Base-by-base conservation (phyloP, 441 rosid genomes). In the Populus trichocarpa region DNA sequence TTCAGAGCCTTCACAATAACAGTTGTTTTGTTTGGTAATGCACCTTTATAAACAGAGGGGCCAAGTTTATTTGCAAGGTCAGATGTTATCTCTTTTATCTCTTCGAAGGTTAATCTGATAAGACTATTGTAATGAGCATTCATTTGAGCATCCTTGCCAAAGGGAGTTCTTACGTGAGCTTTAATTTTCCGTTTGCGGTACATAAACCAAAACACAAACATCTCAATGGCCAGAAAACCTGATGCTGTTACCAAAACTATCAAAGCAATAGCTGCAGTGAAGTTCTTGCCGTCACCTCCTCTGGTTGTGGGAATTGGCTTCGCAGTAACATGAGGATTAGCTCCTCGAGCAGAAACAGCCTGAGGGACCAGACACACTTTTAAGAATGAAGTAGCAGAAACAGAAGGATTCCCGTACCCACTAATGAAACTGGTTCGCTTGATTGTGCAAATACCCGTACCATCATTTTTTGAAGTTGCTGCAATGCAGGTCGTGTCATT, bases 341-440 rank as follows among this genome's bases (percentile, higher is more conserved):
- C 78, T 69, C 81, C 73, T 64, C 68, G 75, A 75, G 84, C 84
- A 33, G 81, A 83, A 82, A 80, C 84, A 57, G 88, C 86, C 81
- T 74, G 84, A 72, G 88, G 86, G 65, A 86, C 85, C 72, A 78
- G 73, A 63, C 89, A 84, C 57, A 79, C 83, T 74, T 81, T 81
- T 75, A 84, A 42, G 79, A 79, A 86, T 46, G 89, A 86, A 75
- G 67, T 73, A 63, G 85, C 79, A 13, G 75, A 78, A 70, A 67
- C 70, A 25, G 82, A 79, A 73, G 85, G 87, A 30, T 74, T 73
- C 79, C 50, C 64, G 18, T 84, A 86, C 40, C 89, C 89, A 71
- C 82, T 77, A 36, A 84, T 63, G 71, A 81, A 84, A 67, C 81
- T 71, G 14, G 83, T 83, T 72, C 83, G 61, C 78, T 81, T 84